A percentile compares a stretch with the other conserved stretches of the same genome.
Evolutionary conservation across 768 basidiomycete species (phyloP).

Genomic region (Lactarius sp.): DNA sequence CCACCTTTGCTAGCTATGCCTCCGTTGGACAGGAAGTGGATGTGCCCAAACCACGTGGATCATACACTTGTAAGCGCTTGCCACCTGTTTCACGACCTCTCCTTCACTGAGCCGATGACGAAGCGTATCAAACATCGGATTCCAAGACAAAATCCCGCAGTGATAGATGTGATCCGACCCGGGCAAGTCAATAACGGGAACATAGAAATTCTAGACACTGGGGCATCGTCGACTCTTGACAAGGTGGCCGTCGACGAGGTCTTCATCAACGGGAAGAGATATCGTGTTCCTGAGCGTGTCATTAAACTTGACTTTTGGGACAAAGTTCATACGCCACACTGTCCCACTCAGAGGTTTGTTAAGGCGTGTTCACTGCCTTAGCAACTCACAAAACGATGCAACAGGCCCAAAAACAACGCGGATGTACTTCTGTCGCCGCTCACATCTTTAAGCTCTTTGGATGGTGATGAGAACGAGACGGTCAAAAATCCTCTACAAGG

Average conservation of each 20-base stretch:
- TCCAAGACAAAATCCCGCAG: slow-evolving; percentile 59
- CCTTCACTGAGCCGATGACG: slow-evolving; percentile 19
- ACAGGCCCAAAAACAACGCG: slow-evolving; percentile 15
- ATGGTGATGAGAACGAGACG: slow-evolving; percentile 20
- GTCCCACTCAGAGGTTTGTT: slow-evolving; percentile 18
- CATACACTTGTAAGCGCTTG: slow-evolving; percentile 61
- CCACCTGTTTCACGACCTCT: slow-evolving; percentile 11
- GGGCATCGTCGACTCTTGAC: slow-evolving; percentile 41
- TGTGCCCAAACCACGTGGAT: slow-evolving; percentile 98
- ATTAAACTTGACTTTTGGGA: slow-evolving; percentile 96
- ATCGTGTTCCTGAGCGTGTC: slow-evolving; percentile 87
- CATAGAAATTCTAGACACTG: slow-evolving; percentile 76
- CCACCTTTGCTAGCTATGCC: slow-evolving; percentile 88
- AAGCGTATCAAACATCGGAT: slow-evolving; percentile 79
- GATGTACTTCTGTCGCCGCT: slow-evolving; percentile 30
- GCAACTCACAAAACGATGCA: not conserved
- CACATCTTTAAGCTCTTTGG: slow-evolving; percentile 28
- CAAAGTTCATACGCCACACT: slow-evolving; percentile 42
- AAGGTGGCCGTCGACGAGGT: slow-evolving; percentile 74
- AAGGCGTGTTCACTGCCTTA: not conserved
- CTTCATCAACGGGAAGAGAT: slow-evolving; percentile 81
- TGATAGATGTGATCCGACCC: slow-evolving; percentile 71
- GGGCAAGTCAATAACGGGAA: slow-evolving; percentile 87
- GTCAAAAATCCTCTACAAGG: slow-evolving; percentile 6
- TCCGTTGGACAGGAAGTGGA: slow-evolving; percentile 88